These are phyloP conservation scores for Tricholoma flavovirens DNA, from an alignment of 768 basidiomycete species.

Conservation along the genomic window DNA sequence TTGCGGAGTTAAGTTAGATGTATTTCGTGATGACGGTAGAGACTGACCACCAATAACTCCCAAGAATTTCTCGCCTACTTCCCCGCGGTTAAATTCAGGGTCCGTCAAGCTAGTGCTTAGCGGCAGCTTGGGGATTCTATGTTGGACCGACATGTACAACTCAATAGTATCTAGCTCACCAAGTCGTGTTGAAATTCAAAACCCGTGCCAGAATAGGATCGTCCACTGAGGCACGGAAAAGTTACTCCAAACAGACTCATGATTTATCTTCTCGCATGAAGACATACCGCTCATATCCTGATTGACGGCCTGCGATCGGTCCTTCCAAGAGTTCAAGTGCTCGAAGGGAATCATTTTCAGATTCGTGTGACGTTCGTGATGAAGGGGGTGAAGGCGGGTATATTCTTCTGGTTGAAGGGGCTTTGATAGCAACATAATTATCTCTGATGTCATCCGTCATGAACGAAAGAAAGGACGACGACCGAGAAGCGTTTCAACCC, in stretches of 20 bases:
- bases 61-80: constrained; percentile 63
- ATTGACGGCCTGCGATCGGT: constrained; percentile 30
- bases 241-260: not conserved
- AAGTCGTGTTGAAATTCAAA: constrained; percentile 78
- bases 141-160: not conserved
- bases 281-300: constrained; percentile 30
- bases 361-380: constrained; percentile 49
- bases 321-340: constrained; percentile 75
- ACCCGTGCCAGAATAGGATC: constrained; percentile 66
- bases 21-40: not conserved
- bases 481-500: not conserved
- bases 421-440: constrained; percentile 42
- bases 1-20: not conserved
- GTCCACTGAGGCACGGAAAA: constrained; percentile 23
- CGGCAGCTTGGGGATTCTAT: constrained; percentile 39
- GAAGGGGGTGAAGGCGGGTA: constrained; percentile 33
- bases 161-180: constrained; percentile 15
- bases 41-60: constrained; percentile 68
- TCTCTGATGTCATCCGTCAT: constrained; percentile 36
- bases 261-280: not conserved
- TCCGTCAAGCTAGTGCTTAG: constrained; percentile 74
- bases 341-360: constrained; percentile 62
- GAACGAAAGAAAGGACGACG: constrained; percentile 8
- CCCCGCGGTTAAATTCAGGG: constrained; percentile 44
- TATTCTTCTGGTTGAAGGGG: constrained; percentile 27